These are phyloP conservation scores for Atalantia buxifolia DNA, from an alignment of 345 rosid genomes.

Conservation along the genomic window DNA sequence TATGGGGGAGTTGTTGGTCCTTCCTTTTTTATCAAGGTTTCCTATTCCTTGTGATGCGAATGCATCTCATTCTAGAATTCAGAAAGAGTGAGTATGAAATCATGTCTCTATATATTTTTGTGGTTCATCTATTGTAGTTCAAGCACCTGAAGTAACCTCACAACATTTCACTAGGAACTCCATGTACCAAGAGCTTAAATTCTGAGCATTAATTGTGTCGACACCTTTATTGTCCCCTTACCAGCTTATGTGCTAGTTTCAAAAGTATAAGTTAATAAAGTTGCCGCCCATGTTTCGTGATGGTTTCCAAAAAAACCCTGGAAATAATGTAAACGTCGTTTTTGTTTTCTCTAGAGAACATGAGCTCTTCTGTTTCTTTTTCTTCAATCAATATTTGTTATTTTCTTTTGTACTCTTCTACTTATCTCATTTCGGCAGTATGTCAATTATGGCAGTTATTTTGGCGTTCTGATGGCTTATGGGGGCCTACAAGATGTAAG, in stretches of 20 bases:
- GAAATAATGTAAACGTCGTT: not conserved
- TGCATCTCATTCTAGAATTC: constrained; percentile 43
- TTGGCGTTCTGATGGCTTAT: constrained; percentile 81
- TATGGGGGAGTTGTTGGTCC: constrained; percentile 83
- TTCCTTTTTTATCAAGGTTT: constrained; percentile 78
- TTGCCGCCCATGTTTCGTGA: not conserved
- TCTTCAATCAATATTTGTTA: not conserved
- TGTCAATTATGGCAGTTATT: constrained; percentile 55
- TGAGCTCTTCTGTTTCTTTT: not conserved
- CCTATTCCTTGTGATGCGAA: constrained; percentile 50
- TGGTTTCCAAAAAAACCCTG: not conserved
- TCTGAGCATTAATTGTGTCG: not conserved
- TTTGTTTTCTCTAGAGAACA: not conserved
- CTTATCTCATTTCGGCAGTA: constrained; percentile 24
- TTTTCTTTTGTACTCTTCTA: not conserved
- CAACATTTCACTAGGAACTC: not conserved
- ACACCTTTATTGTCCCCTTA: not conserved
- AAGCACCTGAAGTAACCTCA: not conserved
- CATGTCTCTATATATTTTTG: constrained; percentile 11
- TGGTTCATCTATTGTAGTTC: not conserved
- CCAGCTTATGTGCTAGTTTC: not conserved
- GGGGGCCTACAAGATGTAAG: constrained; percentile 92
- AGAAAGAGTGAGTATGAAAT: constrained; percentile 49
- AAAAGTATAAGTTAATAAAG: not conserved
- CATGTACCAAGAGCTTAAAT: not conserved